Conservation (phyloP, 352 stramenopile genomes). For the Phytopythium cucurbitacearum region DNA sequence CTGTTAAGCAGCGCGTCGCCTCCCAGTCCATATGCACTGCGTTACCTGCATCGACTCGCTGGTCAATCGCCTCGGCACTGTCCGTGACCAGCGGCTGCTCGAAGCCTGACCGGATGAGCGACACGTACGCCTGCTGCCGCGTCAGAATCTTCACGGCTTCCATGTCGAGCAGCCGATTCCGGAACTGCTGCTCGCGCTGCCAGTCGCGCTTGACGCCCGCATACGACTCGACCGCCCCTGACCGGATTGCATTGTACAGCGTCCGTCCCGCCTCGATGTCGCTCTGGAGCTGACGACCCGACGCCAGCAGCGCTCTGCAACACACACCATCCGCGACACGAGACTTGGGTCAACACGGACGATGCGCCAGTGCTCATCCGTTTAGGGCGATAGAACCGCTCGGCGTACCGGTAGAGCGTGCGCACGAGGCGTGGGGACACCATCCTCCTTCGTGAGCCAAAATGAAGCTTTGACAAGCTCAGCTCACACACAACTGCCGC, state of each 20-base stretch:
- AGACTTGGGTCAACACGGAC: too few species aligned
- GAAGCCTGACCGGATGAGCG: constrained; percentile 57
- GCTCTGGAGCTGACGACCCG: constrained; percentile 43
- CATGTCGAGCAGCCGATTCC: constrained; percentile 46
- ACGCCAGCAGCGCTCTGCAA: constrained; percentile 46
- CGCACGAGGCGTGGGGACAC: constrained; percentile 25
- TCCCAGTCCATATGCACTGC: not conserved
- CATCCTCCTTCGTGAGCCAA: constrained; percentile 3
- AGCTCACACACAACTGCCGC: not conserved
- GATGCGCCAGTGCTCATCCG: too few species aligned
- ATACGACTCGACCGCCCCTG: constrained; percentile 59
- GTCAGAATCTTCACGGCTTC: constrained; percentile 26
- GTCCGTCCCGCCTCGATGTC: constrained; percentile 44
- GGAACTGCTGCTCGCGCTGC: constrained; percentile 66
- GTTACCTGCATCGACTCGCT: constrained; percentile 53
- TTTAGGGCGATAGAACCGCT: not conserved
- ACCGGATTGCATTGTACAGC: constrained; percentile 63
- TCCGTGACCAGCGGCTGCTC: constrained; percentile 22
- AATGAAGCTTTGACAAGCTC: not conserved
- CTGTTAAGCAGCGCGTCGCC: not conserved
- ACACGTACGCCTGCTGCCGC: constrained; percentile 21
- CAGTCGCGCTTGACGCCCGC: constrained; percentile 61
- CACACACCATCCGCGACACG: not conserved
- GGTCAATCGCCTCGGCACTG: constrained; percentile 18
- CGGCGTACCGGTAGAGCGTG: constrained; percentile 33